These are phyloP conservation scores for Podila clonocystis DNA, from an alignment of 192 early-diverging fungal species.

Conservation along the genomic window DNA sequence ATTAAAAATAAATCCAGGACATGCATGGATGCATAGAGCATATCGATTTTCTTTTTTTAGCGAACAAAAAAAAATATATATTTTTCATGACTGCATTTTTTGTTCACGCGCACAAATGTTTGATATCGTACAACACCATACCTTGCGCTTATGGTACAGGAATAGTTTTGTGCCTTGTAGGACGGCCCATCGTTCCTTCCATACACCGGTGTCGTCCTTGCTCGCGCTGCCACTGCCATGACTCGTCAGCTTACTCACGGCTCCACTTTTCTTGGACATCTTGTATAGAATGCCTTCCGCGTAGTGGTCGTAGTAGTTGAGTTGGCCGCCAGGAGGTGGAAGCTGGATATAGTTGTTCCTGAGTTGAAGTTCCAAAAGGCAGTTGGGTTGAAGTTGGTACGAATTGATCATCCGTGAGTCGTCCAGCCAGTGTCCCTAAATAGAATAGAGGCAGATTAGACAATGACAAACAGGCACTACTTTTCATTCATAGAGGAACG, in stretches of 20 bases:
- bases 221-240: not conserved
- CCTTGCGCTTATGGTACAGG: slow-evolving; percentile 38
- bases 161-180: slow-evolving; percentile 29
- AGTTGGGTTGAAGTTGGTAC: slow-evolving; percentile 25
- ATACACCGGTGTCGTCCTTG: not conserved
- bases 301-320: slow-evolving; percentile 37
- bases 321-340: slow-evolving; percentile 8
- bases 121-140: slow-evolving; percentile 2
- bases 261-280: slow-evolving; percentile 23
- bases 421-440: slow-evolving; percentile 43
- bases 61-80: too few relatives aligned
- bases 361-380: slow-evolving; percentile 36
- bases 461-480: too few relatives aligned
- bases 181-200: slow-evolving; percentile 46
- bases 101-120: too few relatives aligned
- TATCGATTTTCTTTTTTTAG: too few relatives aligned
- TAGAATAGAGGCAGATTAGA: too few relatives aligned
- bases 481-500: too few relatives aligned
- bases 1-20: not conserved
- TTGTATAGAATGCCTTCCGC: slow-evolving; percentile 41
- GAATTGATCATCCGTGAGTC: slow-evolving; percentile 27
- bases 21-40: too few relatives aligned
- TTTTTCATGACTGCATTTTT: too few relatives aligned
- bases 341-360: slow-evolving; percentile 25
- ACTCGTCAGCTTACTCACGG: not conserved